Evolutionary conservation across 2,329 filamentous ascomycete species (phyloP).

Genomic region (Plectosphaerella plurivora): DNA sequence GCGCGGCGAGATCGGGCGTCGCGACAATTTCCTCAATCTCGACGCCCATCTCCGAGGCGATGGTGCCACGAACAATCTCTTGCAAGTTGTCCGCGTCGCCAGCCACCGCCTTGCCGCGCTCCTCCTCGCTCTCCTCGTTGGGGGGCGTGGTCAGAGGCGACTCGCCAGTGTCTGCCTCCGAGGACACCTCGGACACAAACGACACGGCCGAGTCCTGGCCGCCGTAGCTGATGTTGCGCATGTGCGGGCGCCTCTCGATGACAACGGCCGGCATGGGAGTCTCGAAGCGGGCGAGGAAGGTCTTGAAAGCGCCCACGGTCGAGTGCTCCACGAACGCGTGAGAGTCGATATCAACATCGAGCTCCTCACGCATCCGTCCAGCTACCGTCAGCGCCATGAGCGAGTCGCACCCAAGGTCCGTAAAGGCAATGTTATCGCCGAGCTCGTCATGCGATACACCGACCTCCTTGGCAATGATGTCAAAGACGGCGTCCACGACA

Average conservation of each 20-base stretch:
- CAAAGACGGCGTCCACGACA: constrained; percentile 40
- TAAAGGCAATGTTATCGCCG: constrained; percentile 50
- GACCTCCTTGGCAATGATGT: constrained; percentile 52
- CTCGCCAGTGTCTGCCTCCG: constrained; percentile 37
- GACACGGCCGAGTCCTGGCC: constrained; percentile 27
- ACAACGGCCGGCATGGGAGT: constrained; percentile 8
- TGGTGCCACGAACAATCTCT: constrained; percentile 57
- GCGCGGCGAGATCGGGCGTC: constrained; percentile 47
- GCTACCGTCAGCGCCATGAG: constrained; percentile 56
- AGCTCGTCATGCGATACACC: constrained; percentile 51
- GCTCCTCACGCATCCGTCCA: constrained; percentile 52
- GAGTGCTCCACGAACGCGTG: constrained; percentile 50
- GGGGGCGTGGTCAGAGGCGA: constrained; percentile 47
- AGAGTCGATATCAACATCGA: constrained; percentile 50
- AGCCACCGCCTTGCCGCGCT: constrained; percentile 36
- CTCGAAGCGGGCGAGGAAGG: constrained; percentile 31
- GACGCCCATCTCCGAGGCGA: constrained; percentile 70
- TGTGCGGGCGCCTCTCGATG: neutral
- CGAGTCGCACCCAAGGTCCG: constrained; percentile 56
- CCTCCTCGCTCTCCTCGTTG: constrained; percentile 46
- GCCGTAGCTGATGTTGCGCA: constrained; percentile 16
- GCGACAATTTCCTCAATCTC: constrained; percentile 58
- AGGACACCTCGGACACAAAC: constrained; percentile 35
- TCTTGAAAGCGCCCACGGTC: constrained; percentile 50
- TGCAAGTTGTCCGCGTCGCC: constrained; percentile 38